These are phyloP conservation scores for Lipomyces sp. DNA, from an alignment of 805 yeast genomes.

Conservation along the genomic window DNA sequence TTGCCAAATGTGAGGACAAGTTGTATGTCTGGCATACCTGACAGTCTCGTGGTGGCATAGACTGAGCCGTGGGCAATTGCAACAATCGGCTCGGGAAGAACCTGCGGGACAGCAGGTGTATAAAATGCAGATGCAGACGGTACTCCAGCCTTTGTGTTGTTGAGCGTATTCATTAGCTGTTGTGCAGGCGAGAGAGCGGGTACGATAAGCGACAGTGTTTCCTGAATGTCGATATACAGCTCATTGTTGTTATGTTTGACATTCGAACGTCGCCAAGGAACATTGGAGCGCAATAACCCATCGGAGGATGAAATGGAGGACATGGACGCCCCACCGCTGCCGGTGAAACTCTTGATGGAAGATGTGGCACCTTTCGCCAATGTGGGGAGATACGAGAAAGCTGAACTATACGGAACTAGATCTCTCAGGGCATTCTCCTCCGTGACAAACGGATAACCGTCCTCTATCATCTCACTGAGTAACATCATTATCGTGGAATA, in stretches of 20 bases:
- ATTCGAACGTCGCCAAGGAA: constrained; percentile 77
- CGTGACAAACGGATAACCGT: constrained; percentile 67
- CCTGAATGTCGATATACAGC: constrained; percentile 77
- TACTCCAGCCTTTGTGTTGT: not conserved
- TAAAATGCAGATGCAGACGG: constrained; percentile 33
- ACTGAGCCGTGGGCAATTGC: constrained; percentile 57
- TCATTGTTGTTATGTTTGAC: constrained; percentile 79
- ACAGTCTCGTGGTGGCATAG: constrained; percentile 62
- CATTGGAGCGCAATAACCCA: constrained; percentile 33
- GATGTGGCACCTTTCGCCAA: constrained; percentile 33
- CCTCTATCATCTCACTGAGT: constrained; percentile 74
- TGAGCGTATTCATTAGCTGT: constrained; percentile 13
- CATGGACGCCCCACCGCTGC: constrained; percentile 16
- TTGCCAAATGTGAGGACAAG: constrained; percentile 45
- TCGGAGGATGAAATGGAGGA: constrained; percentile 12
- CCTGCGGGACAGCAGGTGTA: constrained; percentile 18
- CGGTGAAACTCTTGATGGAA: constrained; percentile 27
- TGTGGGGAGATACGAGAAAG: constrained; percentile 50
- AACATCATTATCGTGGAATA: constrained; percentile 67
- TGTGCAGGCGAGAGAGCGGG: constrained; percentile 26
- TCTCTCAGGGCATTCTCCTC: constrained; percentile 70
- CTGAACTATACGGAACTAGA: constrained; percentile 61
- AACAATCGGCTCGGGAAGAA: constrained; percentile 32
- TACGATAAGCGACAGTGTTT: constrained; percentile 40
- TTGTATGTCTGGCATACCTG: constrained; percentile 72